Evolutionary conservation across 1,139 yeast species (phyloP).

Genomic region (Candida anutae): DNA sequence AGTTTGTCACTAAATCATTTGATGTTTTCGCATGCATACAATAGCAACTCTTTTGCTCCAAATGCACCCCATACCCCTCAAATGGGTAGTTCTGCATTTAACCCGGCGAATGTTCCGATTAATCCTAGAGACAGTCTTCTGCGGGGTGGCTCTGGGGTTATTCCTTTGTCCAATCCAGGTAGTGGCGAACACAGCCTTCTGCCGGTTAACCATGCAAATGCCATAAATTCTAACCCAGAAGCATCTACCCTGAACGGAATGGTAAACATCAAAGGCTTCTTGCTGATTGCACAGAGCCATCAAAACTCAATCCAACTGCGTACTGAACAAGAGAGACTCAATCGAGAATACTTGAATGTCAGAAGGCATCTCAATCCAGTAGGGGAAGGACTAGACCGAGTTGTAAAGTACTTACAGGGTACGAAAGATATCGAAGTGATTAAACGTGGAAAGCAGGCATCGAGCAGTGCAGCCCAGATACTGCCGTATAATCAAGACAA

Average conservation of each 20-base stretch:
- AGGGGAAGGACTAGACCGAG: conserved; percentile 50
- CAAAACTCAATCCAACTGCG: conserved; percentile 54
- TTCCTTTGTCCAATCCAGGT: neutral
- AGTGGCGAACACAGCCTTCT: neutral
- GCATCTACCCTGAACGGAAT: conserved; percentile 6
- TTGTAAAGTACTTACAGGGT: conserved; percentile 14
- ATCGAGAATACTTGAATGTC: conserved; percentile 66
- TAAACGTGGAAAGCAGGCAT: conserved; percentile 12
- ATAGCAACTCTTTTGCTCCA: no score
- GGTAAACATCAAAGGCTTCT: conserved; percentile 24
- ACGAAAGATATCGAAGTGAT: conserved; percentile 14
- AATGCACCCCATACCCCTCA: neutral
- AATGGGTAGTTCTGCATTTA: neutral
- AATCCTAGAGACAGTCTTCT: neutral
- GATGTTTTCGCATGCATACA: conserved; percentile 37
- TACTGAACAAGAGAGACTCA: conserved; percentile 68
- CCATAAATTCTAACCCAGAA: neutral
- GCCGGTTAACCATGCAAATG: neutral
- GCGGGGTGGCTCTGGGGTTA: neutral
- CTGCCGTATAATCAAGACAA: conserved; percentile 2
- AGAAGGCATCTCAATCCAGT: conserved; percentile 65
- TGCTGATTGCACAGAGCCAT: conserved; percentile 25
- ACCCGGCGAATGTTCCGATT: neutral
- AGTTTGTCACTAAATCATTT: conserved; percentile 38
- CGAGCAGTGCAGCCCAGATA: conserved; percentile 1